Base-by-base conservation (phyloP, 495 filamentous ascomycete species). In the Aspergillus indologenus region DNA sequence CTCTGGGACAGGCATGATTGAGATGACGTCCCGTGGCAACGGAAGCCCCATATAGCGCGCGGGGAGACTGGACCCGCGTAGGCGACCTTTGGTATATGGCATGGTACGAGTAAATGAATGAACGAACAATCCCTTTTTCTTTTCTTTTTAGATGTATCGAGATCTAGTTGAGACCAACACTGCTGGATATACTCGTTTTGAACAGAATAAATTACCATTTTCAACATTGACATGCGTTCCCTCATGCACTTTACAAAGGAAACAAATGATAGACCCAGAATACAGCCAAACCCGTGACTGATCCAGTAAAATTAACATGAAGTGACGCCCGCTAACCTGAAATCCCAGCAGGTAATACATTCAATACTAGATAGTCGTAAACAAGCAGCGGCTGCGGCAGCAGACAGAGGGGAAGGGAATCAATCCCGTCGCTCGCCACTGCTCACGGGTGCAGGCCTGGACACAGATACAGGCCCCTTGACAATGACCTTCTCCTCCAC, bases 71-170 rank as follows among this genome's bases (percentile, higher is more conserved):
- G 4, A 29, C 3, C 26, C 26, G 26, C 26, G 26, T 3, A 9
- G 12, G 12, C 34, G 34, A 40, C 6, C 34, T 40, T 11, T 61
- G 55, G 45, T 62, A 46, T 47, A 54, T 57, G 63, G 52, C 68
- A 61, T 67, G 67, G 65, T 64, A 76, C 57, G 73, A 76, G 71
- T 72, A 64, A 73, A 75, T 65, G 72, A 75, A 77, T 66, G 72
- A 75, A 40, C 34, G 34, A 51, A 71, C 58, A 46, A 59, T 53
- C 3, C 54, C 53, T 48, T 45, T 52, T 45, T 34, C n/a, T 29
- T 29, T 34, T 20, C 11, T n/a, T n/a, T 29, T 29, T 29, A 29
- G 9, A 29, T 29, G 26, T 29, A 3, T 29, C 26, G n/a, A n/a
- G n/a, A n/a, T n/a, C n/a, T n/a, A n/a, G n/a, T n/a, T n/a, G n/a